Evolutionary conservation across 805 yeast species (phyloP).

Genomic region (Teunomyces atbi): DNA sequence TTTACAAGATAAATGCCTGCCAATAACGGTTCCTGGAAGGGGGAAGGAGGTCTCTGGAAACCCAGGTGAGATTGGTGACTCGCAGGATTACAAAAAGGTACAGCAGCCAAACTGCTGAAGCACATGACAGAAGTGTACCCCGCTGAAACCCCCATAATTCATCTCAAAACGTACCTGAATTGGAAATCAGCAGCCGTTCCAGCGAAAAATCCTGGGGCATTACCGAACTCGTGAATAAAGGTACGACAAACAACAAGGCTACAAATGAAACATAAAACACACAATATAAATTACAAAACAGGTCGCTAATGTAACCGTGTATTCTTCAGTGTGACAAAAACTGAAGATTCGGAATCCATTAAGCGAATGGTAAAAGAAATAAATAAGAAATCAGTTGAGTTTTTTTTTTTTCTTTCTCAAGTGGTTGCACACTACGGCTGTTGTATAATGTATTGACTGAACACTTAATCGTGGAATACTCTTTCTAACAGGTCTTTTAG

Average conservation of each 20-base stretch:
- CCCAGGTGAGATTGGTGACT: not conserved
- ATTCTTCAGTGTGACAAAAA: not conserved
- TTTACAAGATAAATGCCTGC: not conserved
- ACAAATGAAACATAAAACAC: not conserved
- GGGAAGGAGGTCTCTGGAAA: not conserved
- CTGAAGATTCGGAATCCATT: not conserved
- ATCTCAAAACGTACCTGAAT: not conserved
- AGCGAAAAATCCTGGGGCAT: not conserved
- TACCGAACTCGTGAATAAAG: not conserved
- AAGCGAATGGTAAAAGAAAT: not conserved
- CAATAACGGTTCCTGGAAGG: not conserved
- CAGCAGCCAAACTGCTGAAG: not conserved
- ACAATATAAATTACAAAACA: not conserved
- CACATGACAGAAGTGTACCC: not conserved
- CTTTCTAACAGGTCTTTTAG: no score
- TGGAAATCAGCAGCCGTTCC: not conserved
- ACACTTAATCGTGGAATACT: no score
- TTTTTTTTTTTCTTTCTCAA: not conserved
- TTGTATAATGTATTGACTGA: no score
- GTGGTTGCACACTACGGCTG: not conserved
- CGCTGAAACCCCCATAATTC: not conserved
- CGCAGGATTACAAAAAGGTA: not conserved
- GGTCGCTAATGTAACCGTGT: not conserved
- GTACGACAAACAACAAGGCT: not conserved
- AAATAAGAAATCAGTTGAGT: not conserved